These are phyloP conservation scores for Amanita rimosa DNA, from an alignment of 768 basidiomycete species.

Conservation along the genomic window DNA sequence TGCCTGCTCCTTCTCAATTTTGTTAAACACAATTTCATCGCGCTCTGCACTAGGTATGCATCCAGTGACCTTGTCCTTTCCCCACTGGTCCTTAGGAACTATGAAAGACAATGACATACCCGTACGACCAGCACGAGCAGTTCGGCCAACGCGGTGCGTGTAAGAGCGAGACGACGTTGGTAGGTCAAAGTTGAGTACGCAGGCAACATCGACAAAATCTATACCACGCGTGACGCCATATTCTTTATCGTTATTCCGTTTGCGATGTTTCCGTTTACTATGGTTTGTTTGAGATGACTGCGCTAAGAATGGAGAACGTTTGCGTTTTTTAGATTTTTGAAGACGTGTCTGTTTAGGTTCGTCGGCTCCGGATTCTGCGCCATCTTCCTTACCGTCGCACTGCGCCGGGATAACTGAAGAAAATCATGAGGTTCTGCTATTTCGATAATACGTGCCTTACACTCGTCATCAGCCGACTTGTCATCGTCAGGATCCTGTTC, in stretches of 20 bases:
- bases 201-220: conserved; percentile 94
- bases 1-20: conserved; percentile 69
- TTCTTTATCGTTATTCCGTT: conserved; percentile 49
- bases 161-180: conserved; percentile 81
- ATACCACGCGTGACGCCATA: conserved; percentile 94
- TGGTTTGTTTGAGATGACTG: conserved; percentile 26
- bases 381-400: conserved; percentile 20
- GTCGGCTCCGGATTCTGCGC: conserved; percentile 12
- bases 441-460: background rate
- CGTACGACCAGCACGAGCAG: conserved; percentile 89
- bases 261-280: conserved; percentile 41
- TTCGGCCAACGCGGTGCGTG: conserved; percentile 92
- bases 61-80: conserved; percentile 65
- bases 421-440: background rate
- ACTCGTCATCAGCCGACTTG: conserved; percentile 23
- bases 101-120: conserved; percentile 90
- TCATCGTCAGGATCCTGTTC: conserved; percentile 31
- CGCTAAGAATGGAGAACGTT: conserved; percentile 30
- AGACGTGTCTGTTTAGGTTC: conserved; percentile 10
- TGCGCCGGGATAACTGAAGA: conserved; percentile 45
- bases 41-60: conserved; percentile 54
- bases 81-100: conserved; percentile 57
- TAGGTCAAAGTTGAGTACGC: conserved; percentile 98
- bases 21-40: conserved; percentile 68
- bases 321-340: conserved; percentile 39